Evolutionary conservation across 306 rosid genomes (phyloP).

Genomic region (Astragalus glycyphyllos): DNA sequence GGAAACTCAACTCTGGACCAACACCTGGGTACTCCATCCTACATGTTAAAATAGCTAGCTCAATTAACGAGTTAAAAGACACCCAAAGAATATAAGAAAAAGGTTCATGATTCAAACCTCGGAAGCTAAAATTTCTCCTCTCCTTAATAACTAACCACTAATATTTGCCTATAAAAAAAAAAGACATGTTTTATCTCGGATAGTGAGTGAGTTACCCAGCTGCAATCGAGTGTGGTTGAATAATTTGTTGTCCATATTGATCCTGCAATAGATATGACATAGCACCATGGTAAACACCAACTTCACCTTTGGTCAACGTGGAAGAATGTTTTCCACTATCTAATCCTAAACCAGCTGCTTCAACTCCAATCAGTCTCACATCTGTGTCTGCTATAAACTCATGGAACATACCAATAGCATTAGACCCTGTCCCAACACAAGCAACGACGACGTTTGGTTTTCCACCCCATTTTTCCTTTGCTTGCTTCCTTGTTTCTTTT

Average conservation of each 20-base stretch:
- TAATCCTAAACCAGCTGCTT: constrained; percentile 68
- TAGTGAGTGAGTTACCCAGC: constrained; percentile 51
- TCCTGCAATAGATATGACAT: constrained; percentile 65
- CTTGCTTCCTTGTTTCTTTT: constrained; percentile 66
- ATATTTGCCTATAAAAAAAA: no score
- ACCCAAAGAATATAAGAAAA: no score
- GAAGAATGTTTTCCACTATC: constrained; percentile 68
- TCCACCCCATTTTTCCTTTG: constrained; percentile 63
- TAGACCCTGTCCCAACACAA: constrained; percentile 69
- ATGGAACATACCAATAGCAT: constrained; percentile 70
- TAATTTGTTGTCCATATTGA: constrained; percentile 64
- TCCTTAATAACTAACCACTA: no score
- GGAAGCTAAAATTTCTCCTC: no score
- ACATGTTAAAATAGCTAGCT: background rate
- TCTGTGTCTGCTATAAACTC: constrained; percentile 55
- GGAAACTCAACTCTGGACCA: constrained; percentile 72
- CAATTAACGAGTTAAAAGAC: no score
- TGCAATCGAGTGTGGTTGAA: constrained; percentile 62
- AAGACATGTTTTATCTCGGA: no score
- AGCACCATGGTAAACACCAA: constrained; percentile 75
- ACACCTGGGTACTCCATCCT: constrained; percentile 81
- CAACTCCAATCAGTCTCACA: constrained; percentile 71
- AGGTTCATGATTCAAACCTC: no score
- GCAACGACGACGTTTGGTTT: constrained; percentile 67
- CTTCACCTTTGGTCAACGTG: constrained; percentile 55